Base-by-base conservation (phyloP, 106 monocot species). In the Apostasia shenzhenica region DNA sequence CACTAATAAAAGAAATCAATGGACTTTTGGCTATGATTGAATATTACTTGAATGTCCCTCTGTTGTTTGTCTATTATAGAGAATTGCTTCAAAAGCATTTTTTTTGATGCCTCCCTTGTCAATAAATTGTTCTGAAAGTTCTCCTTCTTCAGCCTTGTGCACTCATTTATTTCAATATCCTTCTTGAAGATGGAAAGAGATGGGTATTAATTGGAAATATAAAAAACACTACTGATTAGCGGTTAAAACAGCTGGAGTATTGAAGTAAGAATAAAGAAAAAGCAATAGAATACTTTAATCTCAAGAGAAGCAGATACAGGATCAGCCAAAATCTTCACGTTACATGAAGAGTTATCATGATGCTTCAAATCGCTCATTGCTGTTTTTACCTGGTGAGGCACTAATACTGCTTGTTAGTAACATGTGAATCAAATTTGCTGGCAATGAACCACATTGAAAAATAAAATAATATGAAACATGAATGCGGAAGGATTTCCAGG, bases 11-110 rank as follows among this genome's bases (percentile, higher is more conserved):
- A 52, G 52, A 4, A 8, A 52, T 52, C 52, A 52, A 52, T 2
- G 11, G 26, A 26, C 26, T 26, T 26, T 26, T 26, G 26, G 26
- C 26, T 26, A 26, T 26, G 26, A 26, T 26, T 26, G 10, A 59
- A 60, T 44, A 3, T 38, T 75, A 97, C 97, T 82, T 89, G 72
- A 77, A 97, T 89, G 71, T 85, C 61, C 59, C 69, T 89, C 61
- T 85, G 69, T 74, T 97, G 97, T 55, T 72, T 71, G 13, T 89
- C 75, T 57, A 97, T 68, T 63, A 92, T 76, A 56, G 63, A 38
- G 62, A 51, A 49, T 52, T 85, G 83, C 72, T 81, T 92, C 48
- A 66, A 48, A 63, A 81, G 52, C 58, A 68, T 81, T 3, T 77
- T 62, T 70, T 84, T 84, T 41, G 72, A 75, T 73, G 81, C 68